Base-by-base conservation (phyloP, 2,329 filamentous ascomycete genomes). In the Cladosporium sp. region DNA sequence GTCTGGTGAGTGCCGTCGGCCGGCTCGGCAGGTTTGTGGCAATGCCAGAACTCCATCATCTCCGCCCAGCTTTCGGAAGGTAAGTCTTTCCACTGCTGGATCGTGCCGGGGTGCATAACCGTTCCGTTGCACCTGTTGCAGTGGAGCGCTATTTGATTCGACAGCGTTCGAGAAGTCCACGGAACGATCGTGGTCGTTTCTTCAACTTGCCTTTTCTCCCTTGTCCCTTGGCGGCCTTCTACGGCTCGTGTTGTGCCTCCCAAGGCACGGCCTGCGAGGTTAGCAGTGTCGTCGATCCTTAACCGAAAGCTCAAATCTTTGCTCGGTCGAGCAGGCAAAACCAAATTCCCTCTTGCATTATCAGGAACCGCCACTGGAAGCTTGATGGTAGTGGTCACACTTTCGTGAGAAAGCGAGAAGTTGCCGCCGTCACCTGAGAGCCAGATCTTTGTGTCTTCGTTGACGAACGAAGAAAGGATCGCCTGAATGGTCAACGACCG, bases 11-110 rank as follows among this genome's bases (percentile, higher is more conserved):
- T 63, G 46, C 76, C 70, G 22, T 76, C 68, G 56, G 82, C 75
- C 52, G 83, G 75, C 56, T 84, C 78, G 37, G 76, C 70, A 1
- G 95, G 93, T 70, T 97, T 97, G 70, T 98, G 93, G 65, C 93
- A 98, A 70, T 98, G 95, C 93, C 93, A 98, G 61, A 98, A 95
- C 69, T 98, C 95, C 93, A 98, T 98, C 91, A 98, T 95, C 72
- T 98, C 93, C 0, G 93, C 95, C 93, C 93, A 98, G 64, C 95
- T 92, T 62, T 95, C 90, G 65, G 90, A 95, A 0, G 93, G 93
- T 14, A 98, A 74, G 65, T 98, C 90, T 70, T 92, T 95, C 92
- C 93, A 98, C 35, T 72, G 69, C 37, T 69, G 72, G 7, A 72
- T 51, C 82, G 73, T 49, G 35, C 61, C 57, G 16, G 53, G 56